Conservation (phyloP, 2,329 filamentous ascomycete species). For the Lasiodiplodia theobromae region DNA sequence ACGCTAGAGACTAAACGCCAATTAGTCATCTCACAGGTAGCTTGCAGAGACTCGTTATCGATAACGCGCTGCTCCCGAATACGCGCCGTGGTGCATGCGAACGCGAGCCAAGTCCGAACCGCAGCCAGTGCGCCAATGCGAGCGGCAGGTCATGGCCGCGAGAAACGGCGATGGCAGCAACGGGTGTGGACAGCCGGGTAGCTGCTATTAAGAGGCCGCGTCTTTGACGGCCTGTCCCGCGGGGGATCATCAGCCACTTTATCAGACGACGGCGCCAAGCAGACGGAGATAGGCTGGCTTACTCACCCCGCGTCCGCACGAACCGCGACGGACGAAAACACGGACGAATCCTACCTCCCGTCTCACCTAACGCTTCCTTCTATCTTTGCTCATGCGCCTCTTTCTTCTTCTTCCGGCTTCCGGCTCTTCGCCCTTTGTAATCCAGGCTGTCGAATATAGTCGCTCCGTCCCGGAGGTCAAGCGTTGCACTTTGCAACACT, state of each 20-base stretch:
- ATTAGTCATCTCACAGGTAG: no score
- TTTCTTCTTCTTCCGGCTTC: background rate
- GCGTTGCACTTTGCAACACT: background rate
- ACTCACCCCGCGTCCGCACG: conserved; percentile 11
- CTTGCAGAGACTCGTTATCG: background rate
- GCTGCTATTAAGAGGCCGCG: no score
- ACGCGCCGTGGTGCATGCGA: no score
- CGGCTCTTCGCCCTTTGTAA: background rate
- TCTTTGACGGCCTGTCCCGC: background rate
- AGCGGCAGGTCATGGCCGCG: no score
- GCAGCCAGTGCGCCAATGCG: no score
- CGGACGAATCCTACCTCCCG: conserved; percentile 7
- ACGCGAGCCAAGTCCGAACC: no score
- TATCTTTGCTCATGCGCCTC: background rate
- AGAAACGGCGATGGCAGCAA: no score
- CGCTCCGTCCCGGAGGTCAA: background rate
- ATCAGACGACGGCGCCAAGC: background rate
- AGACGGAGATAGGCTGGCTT: conserved; percentile 2
- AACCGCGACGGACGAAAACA: background rate
- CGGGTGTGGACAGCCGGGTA: no score
- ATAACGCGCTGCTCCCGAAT: background rate
- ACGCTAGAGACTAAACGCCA: no score
- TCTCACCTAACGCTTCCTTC: background rate
- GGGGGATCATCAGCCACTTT: no score
- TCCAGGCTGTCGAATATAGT: background rate